These are phyloP conservation scores for Ceratocystis lukuohia DNA, from an alignment of 2,329 filamentous ascomycete species.

Conservation along the genomic window DNA sequence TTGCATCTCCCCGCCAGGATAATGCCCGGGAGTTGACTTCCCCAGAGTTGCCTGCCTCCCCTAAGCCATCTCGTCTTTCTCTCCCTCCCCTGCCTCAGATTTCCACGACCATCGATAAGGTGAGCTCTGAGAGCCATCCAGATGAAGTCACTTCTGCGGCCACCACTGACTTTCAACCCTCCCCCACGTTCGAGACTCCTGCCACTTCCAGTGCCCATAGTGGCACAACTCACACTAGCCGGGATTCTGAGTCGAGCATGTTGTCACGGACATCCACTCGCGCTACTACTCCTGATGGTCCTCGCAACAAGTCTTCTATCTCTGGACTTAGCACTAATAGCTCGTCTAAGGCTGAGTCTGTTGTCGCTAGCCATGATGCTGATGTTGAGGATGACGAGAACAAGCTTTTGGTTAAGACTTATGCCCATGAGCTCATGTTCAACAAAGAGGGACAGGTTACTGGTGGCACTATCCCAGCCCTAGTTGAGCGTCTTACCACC, in stretches of 20 bases:
- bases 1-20: neutral
- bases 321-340: slow-evolving; percentile 55
- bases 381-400: slow-evolving; percentile 69
- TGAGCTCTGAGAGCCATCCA: slow-evolving; percentile 32
- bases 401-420: slow-evolving; percentile 81
- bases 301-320: slow-evolving; percentile 47
- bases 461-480: slow-evolving; percentile 74
- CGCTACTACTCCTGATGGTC: slow-evolving; percentile 70
- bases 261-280: slow-evolving; percentile 73
- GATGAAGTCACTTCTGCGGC: slow-evolving; percentile 14
- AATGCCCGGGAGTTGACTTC: neutral
- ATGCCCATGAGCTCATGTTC: slow-evolving; percentile 76
- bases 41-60: slow-evolving; percentile 1
- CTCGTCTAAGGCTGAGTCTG: slow-evolving; percentile 33
- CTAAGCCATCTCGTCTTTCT: slow-evolving; percentile 31
- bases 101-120: slow-evolving; percentile 39
- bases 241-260: slow-evolving; percentile 68
- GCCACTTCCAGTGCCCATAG: slow-evolving; percentile 66
- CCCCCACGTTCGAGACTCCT: slow-evolving; percentile 53
- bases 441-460: slow-evolving; percentile 94
- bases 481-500: slow-evolving; percentile 88
- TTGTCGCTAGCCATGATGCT: slow-evolving; percentile 43
- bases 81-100: slow-evolving; percentile 46
- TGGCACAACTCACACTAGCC: slow-evolving; percentile 63
- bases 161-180: slow-evolving; percentile 34